phyloP scores from a whole-genome alignment of 2,329 filamentous ascomycete genomes.

The Tolypocladium endophyticum region DNA sequence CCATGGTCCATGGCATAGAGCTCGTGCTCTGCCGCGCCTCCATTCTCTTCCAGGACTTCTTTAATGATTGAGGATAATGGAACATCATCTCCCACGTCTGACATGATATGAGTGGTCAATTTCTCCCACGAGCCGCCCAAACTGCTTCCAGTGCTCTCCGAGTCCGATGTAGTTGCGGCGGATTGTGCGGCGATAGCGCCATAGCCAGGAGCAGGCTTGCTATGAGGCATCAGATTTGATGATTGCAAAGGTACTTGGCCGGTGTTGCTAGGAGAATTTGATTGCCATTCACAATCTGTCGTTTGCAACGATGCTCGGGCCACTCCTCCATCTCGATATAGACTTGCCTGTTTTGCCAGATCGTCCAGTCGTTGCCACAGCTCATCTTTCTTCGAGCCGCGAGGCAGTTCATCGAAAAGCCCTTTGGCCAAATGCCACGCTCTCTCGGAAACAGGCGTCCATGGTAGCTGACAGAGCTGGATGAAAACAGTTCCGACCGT shows the following conservation, averaged over 20 bases:
- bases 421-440: slow-evolving; percentile 8
- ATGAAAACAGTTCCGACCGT: slow-evolving; percentile 13
- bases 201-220: background rate
- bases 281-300: background rate
- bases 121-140: background rate
- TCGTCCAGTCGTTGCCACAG: slow-evolving; percentile 9
- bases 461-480: slow-evolving; percentile 9
- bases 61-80: background rate
- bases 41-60: background rate
- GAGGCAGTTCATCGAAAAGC: slow-evolving; percentile 2
- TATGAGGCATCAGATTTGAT: background rate
- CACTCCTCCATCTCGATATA: background rate
- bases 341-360: background rate
- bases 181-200: background rate
- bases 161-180: background rate
- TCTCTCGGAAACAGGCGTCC: slow-evolving; percentile 12
- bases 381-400: slow-evolving; percentile 2
- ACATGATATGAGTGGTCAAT: background rate
- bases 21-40: background rate
- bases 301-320: background rate
- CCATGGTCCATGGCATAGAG: background rate
- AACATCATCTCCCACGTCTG: background rate
- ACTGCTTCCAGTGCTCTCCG: background rate
- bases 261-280: background rate
- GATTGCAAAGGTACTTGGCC: background rate